Conservation (phyloP, 2,329 filamentous ascomycete genomes). For the Lithohypha guttulata region DNA sequence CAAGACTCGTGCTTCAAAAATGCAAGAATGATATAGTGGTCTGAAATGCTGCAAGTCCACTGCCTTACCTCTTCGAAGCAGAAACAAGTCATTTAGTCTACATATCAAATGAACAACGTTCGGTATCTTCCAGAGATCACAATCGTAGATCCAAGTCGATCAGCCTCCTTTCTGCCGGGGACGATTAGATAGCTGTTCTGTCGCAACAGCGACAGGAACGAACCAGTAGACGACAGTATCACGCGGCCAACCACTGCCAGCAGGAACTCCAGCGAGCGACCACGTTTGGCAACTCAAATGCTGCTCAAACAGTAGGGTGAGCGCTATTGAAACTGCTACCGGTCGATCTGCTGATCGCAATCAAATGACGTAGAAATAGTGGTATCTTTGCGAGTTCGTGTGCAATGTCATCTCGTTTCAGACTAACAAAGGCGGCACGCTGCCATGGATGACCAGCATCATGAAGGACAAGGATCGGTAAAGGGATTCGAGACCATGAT, state of each 20-base stretch:
- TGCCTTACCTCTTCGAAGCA: not conserved
- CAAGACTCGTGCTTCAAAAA: too few relatives aligned
- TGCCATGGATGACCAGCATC: too few relatives aligned
- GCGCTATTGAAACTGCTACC: conserved; percentile 7
- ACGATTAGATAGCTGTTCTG: conserved; percentile 3
- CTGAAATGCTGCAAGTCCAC: too few relatives aligned
- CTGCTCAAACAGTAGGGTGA: conserved; percentile 6
- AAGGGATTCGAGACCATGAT: not conserved
- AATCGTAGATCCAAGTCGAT: conserved; percentile 8
- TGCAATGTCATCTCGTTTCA: conserved; percentile 2
- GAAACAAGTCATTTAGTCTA: not conserved
- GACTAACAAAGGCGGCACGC: not conserved
- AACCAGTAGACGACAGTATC: not conserved
- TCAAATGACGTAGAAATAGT: conserved; percentile 11
- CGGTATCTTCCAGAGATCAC: conserved; percentile 4
- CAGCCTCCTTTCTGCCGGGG: conserved; percentile 3
- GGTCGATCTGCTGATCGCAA: conserved; percentile 9
- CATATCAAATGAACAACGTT: too few relatives aligned
- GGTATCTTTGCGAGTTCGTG: not conserved
- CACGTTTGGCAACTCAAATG: not conserved
- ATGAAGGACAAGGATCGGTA: too few relatives aligned
- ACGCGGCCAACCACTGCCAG: not conserved
- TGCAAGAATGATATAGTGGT: too few relatives aligned
- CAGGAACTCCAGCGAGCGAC: not conserved
- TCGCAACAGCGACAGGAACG: not conserved